Percentiles rank a stretch among this genome's conserved stretches.
phyloP scores from a whole-genome alignment of 805 yeast species.

The Suhomyces emberorum region DNA sequence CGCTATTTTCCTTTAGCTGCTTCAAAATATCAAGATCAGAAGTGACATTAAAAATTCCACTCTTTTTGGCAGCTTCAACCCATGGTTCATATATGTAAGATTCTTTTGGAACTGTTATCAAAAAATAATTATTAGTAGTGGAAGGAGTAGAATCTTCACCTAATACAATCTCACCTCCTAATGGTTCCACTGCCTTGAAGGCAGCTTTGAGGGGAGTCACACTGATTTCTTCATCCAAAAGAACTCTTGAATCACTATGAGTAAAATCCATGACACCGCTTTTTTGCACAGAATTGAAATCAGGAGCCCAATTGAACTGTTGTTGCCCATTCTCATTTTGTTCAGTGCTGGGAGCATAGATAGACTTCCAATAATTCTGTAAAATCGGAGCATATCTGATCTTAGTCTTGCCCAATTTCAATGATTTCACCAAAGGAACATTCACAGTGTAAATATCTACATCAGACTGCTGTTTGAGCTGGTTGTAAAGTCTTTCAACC shows the following conservation, averaged over 20 bases:
- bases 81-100: constrained; percentile 45
- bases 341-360: constrained; percentile 39
- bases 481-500: constrained; percentile 52
- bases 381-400: constrained; percentile 75
- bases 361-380: constrained; percentile 74
- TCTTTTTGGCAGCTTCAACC: constrained; percentile 30
- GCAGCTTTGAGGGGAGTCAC: constrained; percentile 61
- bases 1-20: constrained; percentile 11
- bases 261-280: constrained; percentile 38
- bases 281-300: constrained; percentile 64
- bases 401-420: constrained; percentile 55
- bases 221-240: constrained; percentile 60
- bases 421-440: constrained; percentile 63
- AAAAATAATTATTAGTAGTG: constrained; percentile 12
- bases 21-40: constrained; percentile 19
- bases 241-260: constrained; percentile 68
- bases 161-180: constrained; percentile 57
- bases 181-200: constrained; percentile 52
- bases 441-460: constrained; percentile 81
- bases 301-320: constrained; percentile 79
- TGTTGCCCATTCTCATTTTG: constrained; percentile 28
- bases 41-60: constrained; percentile 15
- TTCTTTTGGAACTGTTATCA: constrained; percentile 36
- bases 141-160: constrained; percentile 13
- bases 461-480: constrained; percentile 48